phyloP scores from a whole-genome alignment of 2,329 filamentous ascomycete species.

The Calonectria multiphialidica region DNA sequence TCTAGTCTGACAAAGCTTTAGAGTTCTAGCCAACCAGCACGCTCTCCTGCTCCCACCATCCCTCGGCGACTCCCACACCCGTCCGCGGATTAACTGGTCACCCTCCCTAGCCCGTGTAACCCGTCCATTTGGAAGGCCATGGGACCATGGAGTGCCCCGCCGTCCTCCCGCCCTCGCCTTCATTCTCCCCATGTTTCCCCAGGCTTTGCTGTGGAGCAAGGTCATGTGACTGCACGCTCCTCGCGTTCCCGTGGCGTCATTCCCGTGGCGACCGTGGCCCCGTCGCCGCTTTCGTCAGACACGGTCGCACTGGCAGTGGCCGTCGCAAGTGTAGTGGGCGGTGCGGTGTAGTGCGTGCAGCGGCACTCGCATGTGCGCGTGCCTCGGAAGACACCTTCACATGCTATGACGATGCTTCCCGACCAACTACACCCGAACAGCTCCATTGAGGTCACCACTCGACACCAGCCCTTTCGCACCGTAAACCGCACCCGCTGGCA shows the following conservation, averaged over 20 bases:
- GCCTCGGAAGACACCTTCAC: slow-evolving; percentile 46
- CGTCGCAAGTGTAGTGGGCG: slow-evolving; percentile 6
- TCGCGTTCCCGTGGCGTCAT: slow-evolving; percentile 40
- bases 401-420: slow-evolving; percentile 37
- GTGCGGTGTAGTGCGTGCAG: background rate
- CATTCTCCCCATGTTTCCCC: slow-evolving; percentile 39
- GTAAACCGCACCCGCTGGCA: slow-evolving; percentile 19
- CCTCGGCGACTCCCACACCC: slow-evolving; percentile 3
- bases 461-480: slow-evolving; percentile 3
- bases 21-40: slow-evolving; percentile 11
- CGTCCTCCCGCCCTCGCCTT: background rate
- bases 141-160: slow-evolving; percentile 4
- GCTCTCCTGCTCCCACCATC: background rate
- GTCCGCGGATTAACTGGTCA: background rate
- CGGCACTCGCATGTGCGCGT: slow-evolving; percentile 40
- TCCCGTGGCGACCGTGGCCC: slow-evolving; percentile 28
- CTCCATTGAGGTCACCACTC: slow-evolving; percentile 24
- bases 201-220: slow-evolving; percentile 31
- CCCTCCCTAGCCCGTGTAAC: slow-evolving; percentile 2
- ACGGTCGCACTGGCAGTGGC: slow-evolving; percentile 31
- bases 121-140: slow-evolving; percentile 8
- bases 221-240: slow-evolving; percentile 41
- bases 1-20: background rate
- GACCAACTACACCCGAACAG: slow-evolving; percentile 11
- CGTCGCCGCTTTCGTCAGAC: slow-evolving; percentile 39